phyloP scores from a whole-genome alignment of 1,284 basidiomycete species.

The Cystobasidium slooffiae region DNA sequence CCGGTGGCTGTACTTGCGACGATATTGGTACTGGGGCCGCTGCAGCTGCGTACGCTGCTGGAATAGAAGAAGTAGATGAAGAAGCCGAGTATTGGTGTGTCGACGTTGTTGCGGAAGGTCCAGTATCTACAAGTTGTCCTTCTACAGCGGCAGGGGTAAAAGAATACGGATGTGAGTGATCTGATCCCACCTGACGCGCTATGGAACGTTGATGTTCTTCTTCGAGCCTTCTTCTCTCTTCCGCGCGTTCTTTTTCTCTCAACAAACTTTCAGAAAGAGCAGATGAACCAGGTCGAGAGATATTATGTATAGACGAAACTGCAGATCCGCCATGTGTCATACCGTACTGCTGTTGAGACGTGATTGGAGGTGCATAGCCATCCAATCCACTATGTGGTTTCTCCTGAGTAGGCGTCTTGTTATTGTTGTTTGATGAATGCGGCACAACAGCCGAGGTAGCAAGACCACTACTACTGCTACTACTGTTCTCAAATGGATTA shows the following conservation, averaged over 20 bases:
- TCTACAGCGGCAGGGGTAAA: background rate
- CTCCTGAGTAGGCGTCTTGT: constrained; percentile 5
- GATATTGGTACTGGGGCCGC: background rate
- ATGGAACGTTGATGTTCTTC: background rate
- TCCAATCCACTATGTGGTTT: background rate
- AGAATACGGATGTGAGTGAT: background rate
- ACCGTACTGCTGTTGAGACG: too few species aligned
- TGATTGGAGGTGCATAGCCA: too few species aligned
- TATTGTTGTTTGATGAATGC: background rate
- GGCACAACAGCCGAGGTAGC: background rate
- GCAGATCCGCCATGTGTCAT: background rate
- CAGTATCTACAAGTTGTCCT: too few species aligned
- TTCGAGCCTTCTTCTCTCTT: constrained; percentile 1
- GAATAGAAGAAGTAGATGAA: background rate
- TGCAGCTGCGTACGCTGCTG: constrained; percentile 1
- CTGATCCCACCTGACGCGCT: background rate
- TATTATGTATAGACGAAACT: background rate
- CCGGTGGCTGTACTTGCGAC: background rate
- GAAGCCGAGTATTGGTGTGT: too few species aligned
- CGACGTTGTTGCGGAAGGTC: too few species aligned
- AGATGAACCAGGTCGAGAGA: background rate
- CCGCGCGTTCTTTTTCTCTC: background rate
- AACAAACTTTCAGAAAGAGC: constrained; percentile 10
- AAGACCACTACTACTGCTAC: background rate
- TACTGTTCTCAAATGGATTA: constrained; percentile 11